These are phyloP conservation scores for Exophiala mesophila DNA, from an alignment of 2,329 filamentous ascomycete genomes.

Conservation along the genomic window DNA sequence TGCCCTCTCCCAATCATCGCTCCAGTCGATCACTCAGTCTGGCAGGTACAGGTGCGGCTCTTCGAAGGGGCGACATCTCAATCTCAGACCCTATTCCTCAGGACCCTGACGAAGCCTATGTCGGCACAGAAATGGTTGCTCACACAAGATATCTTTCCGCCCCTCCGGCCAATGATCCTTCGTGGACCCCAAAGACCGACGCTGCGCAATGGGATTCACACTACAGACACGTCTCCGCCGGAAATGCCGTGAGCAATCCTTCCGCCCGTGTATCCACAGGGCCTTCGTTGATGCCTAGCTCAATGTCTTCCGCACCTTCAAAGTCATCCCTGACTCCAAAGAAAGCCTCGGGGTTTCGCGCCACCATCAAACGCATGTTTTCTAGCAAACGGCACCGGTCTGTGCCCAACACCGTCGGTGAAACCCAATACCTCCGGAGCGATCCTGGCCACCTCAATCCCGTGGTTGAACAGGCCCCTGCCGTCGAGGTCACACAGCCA, in stretches of 20 bases:
- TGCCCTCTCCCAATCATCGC: conserved; percentile 19
- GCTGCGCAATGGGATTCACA: conserved; percentile 10
- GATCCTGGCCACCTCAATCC: conserved; percentile 12
- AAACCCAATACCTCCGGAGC: conserved; percentile 9
- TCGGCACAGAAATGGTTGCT: conserved; percentile 2
- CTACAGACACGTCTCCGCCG: conserved; percentile 14
- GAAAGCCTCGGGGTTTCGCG: conserved; percentile 20
- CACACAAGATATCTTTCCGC: conserved; percentile 8
- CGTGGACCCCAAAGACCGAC: conserved; percentile 16
- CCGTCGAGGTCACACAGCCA: conserved; percentile 3
- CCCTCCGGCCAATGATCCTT: conserved; percentile 9
- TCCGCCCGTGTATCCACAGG: conserved; percentile 16
- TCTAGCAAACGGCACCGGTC: conserved; percentile 22
- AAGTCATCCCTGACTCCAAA: conserved; percentile 21
- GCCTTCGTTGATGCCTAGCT: conserved; percentile 20
- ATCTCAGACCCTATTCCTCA: conserved; percentile 31
- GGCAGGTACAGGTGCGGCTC: conserved; percentile 21
- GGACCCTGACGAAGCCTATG: conserved; percentile 12
- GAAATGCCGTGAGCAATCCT: conserved; percentile 8
- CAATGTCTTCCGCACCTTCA: conserved; percentile 24
- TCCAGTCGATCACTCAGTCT: conserved; percentile 7
- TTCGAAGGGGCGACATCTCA: conserved; percentile 30
- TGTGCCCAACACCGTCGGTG: conserved; percentile 8
- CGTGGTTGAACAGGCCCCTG: conserved; percentile 11
- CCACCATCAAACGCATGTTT: conserved; percentile 26